A percentile compares a stretch with the other conserved stretches of the same genome.
Evolutionary conservation across 2,329 filamentous ascomycete genomes (phyloP).

Genomic region (Phialocephala subalpina): DNA sequence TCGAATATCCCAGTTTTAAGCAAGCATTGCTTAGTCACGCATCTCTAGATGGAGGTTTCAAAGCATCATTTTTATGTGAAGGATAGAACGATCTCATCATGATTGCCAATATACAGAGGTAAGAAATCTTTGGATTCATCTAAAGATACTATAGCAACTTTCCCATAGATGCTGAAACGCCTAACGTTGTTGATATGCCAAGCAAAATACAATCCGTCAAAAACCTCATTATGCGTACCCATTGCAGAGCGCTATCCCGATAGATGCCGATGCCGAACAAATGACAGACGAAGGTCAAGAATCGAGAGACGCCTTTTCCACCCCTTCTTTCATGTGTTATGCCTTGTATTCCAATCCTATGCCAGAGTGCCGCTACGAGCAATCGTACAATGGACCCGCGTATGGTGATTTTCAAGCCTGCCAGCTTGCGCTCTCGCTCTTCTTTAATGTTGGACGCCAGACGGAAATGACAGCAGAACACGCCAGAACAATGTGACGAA

Average conservation of each 20-base stretch:
- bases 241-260: slow-evolving; percentile 22
- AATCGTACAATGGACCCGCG: slow-evolving; percentile 39
- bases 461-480: slow-evolving; percentile 40
- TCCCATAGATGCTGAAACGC: slow-evolving; percentile 33
- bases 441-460: slow-evolving; percentile 37
- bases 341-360: slow-evolving; percentile 38
- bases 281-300: slow-evolving; percentile 17
- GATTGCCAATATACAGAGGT: slow-evolving; percentile 5
- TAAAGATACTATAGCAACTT: slow-evolving; percentile 26
- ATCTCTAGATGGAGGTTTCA: too few relatives aligned
- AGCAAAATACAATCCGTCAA: slow-evolving; percentile 30
- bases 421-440: slow-evolving; percentile 41
- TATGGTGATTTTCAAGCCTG: slow-evolving; percentile 36
- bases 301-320: slow-evolving; percentile 41
- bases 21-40: too few relatives aligned
- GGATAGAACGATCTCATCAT: background rate
- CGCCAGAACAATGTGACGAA: slow-evolving; percentile 31
- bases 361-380: slow-evolving; percentile 32
- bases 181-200: slow-evolving; percentile 31
- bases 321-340: slow-evolving; percentile 39
- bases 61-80: background rate
- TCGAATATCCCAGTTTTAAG: too few relatives aligned
- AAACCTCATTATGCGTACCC: slow-evolving; percentile 34
- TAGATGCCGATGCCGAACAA: slow-evolving; percentile 32
- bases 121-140: slow-evolving; percentile 30